A percentile compares a stretch with the other conserved stretches of the same genome.
phyloP scores from a whole-genome alignment of 371 early-diverging fungal species.

The Mortierella polycephala region DNA sequence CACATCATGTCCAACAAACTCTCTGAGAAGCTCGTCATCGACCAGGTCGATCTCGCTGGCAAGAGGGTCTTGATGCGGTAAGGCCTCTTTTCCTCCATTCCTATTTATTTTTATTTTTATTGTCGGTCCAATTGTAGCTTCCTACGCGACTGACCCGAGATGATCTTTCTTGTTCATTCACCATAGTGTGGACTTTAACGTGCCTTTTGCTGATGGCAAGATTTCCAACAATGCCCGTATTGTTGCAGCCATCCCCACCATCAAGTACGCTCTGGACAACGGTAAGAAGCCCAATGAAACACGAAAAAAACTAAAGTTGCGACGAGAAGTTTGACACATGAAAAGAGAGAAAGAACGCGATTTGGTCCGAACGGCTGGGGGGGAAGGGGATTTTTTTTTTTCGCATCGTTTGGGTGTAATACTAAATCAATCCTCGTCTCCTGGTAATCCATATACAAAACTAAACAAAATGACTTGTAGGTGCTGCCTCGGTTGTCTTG shows the following conservation, averaged over 20 bases:
- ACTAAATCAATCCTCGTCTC: neutral
- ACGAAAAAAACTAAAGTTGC: neutral
- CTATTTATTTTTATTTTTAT: neutral
- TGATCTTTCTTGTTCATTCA: constrained; percentile 1
- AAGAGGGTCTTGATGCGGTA: constrained; percentile 96
- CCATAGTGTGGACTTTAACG: constrained; percentile 98
- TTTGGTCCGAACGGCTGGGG: constrained; percentile 22
- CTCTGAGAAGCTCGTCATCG: constrained; percentile 84
- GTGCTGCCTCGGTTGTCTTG: constrained; percentile 91
- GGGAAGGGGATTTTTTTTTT: too few relatives aligned
- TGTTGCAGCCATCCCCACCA: constrained; percentile 95
- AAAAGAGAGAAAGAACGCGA: constrained; percentile 8
- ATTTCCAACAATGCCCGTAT: constrained; percentile 98
- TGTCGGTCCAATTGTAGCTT: neutral
- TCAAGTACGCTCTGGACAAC: constrained; percentile 89
- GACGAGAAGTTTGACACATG: constrained; percentile 34
- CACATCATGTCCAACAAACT: constrained; percentile 59
- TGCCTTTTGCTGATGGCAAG: constrained; percentile 91
- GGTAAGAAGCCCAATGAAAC: constrained; percentile 56
- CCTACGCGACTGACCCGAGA: constrained; percentile 7
- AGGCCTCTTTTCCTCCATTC: neutral
- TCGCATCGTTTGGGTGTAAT: neutral
- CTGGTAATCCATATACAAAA: neutral
- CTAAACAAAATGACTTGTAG: constrained; percentile 33
- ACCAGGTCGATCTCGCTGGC: constrained; percentile 85